Evolutionary conservation across 371 early-diverging fungal species (phyloP), one percentile per base, ranked within the genome.

Genomic region (Rhizopus arrhizus): DNA sequence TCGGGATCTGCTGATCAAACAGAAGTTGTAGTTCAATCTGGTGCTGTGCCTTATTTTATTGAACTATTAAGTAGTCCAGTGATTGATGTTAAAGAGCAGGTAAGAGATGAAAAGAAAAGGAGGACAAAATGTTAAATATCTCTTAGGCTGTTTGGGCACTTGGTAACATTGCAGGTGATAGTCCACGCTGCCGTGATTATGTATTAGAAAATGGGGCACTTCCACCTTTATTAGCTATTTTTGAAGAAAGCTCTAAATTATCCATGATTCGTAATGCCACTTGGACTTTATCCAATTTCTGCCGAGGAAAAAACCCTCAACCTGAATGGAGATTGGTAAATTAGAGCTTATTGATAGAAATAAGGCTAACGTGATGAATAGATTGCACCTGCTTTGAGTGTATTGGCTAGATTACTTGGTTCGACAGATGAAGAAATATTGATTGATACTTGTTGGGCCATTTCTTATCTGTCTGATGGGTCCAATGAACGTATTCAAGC

Each of bases 121-220:
- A 45, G 43, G 52, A 52, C 5, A 41, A 34, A 53, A 4, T 36
- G 31, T 12, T 46, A 13, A 54, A 47, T 9, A 12, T 38, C 9
- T 8, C 35, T 9, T 54, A 92, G 88, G 97, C 97, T 54, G 98
- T 99, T 42, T 99, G 99, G 99, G 99, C 99, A 10, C 86, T 99
- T 42, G 99, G 99, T 62, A 99, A 99, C 83, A 99, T 99, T 84
- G 98, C 99, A 42, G 99, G 99, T 57, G 99, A 99, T 84, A 91
- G 92, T 66, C 91, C 99, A 54, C 72, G 73, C 9, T 96, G 95
- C 75, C 91, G 99, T 58, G 98, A 99, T 77, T 88, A 81, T 73
- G 97, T 99, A 15, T 84, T 99, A 46, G 75, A 88, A 5, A 77
- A 79, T 55, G 95, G 95, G 40, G 95, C 96, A 13, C 77, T 98